Conservation (phyloP, 768 basidiomycete genomes). For the Pisolithus marmoratus region DNA sequence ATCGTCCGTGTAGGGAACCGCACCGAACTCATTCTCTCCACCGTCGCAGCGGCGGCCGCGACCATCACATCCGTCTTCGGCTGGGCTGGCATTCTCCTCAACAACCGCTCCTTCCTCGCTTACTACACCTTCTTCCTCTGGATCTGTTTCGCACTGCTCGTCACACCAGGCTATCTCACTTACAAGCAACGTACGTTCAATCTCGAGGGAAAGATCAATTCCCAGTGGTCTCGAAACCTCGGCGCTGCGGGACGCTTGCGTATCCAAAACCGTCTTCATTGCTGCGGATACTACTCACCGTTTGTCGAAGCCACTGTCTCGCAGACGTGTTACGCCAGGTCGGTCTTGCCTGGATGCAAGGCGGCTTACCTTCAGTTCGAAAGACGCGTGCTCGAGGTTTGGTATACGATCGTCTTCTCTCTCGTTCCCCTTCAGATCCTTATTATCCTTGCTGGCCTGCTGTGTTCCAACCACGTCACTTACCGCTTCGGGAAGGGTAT, state of each 20-base stretch:
- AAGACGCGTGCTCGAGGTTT: constrained; percentile 45
- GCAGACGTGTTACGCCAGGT: constrained; percentile 69
- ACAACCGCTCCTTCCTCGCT: constrained; percentile 79
- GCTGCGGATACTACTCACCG: constrained; percentile 78
- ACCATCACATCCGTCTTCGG: constrained; percentile 66
- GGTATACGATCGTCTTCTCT: constrained; percentile 63
- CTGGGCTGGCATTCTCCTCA: constrained; percentile 75
- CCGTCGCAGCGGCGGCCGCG: constrained; percentile 53
- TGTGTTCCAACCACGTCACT: constrained; percentile 81
- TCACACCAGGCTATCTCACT: constrained; percentile 72
- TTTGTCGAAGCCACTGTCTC: constrained; percentile 75
- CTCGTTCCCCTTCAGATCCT: constrained; percentile 63
- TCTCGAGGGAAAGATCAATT: constrained; percentile 75
- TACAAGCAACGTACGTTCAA: constrained; percentile 75
- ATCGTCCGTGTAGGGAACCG: constrained; percentile 67
- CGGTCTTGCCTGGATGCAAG: constrained; percentile 72
- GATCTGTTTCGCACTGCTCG: constrained; percentile 65
- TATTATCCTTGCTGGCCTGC: constrained; percentile 55
- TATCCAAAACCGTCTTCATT: constrained; percentile 69
- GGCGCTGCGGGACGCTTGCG: constrained; percentile 55
- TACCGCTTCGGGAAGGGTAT: constrained; percentile 86
- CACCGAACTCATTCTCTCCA: constrained; percentile 64
- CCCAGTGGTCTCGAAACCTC: constrained; percentile 65
- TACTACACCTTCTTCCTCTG: constrained; percentile 68
- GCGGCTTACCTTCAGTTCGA: constrained; percentile 54